phyloP scores from a whole-genome alignment of 2,329 filamentous ascomycete genomes.

The Microsporum audouinii region DNA sequence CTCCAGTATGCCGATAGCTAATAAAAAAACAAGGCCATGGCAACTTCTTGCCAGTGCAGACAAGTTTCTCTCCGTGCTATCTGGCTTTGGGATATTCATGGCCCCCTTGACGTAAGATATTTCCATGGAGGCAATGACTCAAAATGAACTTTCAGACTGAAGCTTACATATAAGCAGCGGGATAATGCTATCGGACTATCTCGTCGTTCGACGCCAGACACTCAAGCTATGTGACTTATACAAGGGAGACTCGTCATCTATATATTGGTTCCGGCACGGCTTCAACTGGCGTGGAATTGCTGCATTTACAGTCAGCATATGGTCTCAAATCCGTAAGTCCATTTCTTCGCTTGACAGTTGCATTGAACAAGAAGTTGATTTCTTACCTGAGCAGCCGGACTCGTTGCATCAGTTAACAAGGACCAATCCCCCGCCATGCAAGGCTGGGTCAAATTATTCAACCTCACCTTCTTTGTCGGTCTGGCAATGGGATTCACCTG shows the following conservation, averaged over 20 bases:
- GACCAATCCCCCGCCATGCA: constrained; percentile 16
- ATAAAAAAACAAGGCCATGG: constrained; percentile 39
- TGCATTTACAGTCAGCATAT: constrained; percentile 17
- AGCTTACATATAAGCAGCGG: constrained; percentile 10
- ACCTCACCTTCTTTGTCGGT: constrained; percentile 34
- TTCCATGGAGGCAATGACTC: background rate
- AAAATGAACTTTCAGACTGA: background rate
- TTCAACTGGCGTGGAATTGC: constrained; percentile 33
- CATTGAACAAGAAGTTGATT: background rate
- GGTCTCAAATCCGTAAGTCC: constrained; percentile 5
- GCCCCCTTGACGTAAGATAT: constrained; percentile 27
- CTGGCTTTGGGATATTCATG: constrained; percentile 37
- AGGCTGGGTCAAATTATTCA: constrained; percentile 31
- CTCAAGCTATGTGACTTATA: constrained; percentile 38
- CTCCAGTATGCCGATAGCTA: background rate
- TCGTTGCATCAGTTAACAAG: constrained; percentile 22
- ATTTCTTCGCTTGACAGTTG: background rate
- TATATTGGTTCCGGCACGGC: constrained; percentile 36
- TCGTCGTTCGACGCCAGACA: constrained; percentile 26
- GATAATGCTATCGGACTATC: constrained; percentile 25
- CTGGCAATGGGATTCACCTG: constrained; percentile 29
- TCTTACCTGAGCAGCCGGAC: constrained; percentile 23
- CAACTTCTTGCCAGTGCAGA: constrained; percentile 38
- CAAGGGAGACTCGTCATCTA: constrained; percentile 22
- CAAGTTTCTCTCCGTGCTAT: constrained; percentile 39